A percentile compares a stretch with the other conserved stretches of the same genome.
These are phyloP conservation scores for Diutina rugosa DNA, from an alignment of 1,139 yeast genomes.

Conservation along the genomic window DNA sequence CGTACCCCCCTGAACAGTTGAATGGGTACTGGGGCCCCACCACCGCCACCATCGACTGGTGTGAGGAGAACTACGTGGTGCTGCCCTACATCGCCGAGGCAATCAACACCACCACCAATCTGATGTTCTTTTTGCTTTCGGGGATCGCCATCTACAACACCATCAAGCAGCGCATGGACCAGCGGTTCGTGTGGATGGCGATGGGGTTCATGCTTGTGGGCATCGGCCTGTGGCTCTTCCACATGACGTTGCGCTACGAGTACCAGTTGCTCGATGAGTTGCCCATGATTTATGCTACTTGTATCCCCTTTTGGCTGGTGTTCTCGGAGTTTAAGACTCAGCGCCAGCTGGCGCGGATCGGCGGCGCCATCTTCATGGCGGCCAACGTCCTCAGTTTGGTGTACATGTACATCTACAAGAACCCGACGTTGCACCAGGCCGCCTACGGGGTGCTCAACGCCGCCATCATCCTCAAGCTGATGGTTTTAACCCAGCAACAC, in stretches of 20 bases:
- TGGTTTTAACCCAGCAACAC: slow-evolving; percentile 32
- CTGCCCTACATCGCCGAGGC: slow-evolving; percentile 83
- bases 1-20: slow-evolving; percentile 30
- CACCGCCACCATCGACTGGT: slow-evolving; percentile 83
- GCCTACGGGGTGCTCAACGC: slow-evolving; percentile 59
- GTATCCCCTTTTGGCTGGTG: slow-evolving; percentile 87
- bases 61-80: slow-evolving; percentile 88
- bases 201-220: slow-evolving; percentile 83
- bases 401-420: slow-evolving; percentile 48
- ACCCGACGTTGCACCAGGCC: slow-evolving; percentile 83
- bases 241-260: slow-evolving; percentile 84
- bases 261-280: slow-evolving; percentile 87
- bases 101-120: slow-evolving; percentile 68
- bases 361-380: slow-evolving; percentile 37
- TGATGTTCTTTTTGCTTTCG: slow-evolving; percentile 58
- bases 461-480: slow-evolving; percentile 46
- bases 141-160: slow-evolving; percentile 54
- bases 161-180: slow-evolving; percentile 45
- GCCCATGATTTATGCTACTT: slow-evolving; percentile 97
- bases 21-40: slow-evolving; percentile 37
- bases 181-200: slow-evolving; percentile 57
- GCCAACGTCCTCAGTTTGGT: slow-evolving; percentile 45
- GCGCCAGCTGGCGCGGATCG: slow-evolving; percentile 16
- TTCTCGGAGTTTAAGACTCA: slow-evolving; percentile 48
- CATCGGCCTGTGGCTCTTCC: slow-evolving; percentile 87